phyloP scores from a whole-genome alignment of 805 yeast species.

The Dipodascus geniculatus region DNA sequence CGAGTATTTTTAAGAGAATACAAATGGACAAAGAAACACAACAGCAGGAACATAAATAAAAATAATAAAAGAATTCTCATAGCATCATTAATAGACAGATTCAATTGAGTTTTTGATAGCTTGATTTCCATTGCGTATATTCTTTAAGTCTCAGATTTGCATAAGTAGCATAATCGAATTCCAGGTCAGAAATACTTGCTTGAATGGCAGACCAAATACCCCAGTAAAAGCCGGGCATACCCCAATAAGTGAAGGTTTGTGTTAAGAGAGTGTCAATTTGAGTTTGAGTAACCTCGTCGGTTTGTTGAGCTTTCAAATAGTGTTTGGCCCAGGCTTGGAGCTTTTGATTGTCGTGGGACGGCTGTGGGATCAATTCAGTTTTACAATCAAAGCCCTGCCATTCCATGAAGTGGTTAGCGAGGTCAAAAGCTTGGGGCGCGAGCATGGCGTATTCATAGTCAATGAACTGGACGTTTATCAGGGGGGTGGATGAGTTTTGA shows the following conservation, averaged over 20 bases:
- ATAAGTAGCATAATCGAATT: slow-evolving; percentile 39
- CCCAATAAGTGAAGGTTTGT: slow-evolving; percentile 53
- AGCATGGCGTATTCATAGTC: slow-evolving; percentile 95
- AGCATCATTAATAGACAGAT: too few species aligned
- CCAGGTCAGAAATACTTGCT: slow-evolving; percentile 28
- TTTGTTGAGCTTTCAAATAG: slow-evolving; percentile 33
- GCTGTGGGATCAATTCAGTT: slow-evolving; percentile 44
- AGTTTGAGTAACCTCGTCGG: slow-evolving; percentile 6
- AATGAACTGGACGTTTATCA: slow-evolving; percentile 28
- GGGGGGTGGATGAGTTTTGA: slow-evolving; percentile 3
- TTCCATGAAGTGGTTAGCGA: slow-evolving; percentile 88
- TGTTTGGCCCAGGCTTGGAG: slow-evolving; percentile 47
- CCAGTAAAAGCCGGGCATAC: slow-evolving; percentile 78
- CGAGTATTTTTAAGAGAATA: not conserved
- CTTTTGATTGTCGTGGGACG: slow-evolving; percentile 31
- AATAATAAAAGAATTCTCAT: too few species aligned
- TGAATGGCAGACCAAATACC: slow-evolving; percentile 78
- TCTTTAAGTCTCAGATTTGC: slow-evolving; percentile 50
- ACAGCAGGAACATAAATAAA: too few species aligned
- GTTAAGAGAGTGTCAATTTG: slow-evolving; percentile 35
- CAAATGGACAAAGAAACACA: too few species aligned
- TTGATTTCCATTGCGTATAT: slow-evolving; percentile 53
- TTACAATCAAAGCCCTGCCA: slow-evolving; percentile 86
- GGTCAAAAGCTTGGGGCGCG: slow-evolving; percentile 78
- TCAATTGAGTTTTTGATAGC: too few species aligned